A percentile compares a stretch with the other conserved stretches of the same genome.
Evolutionary conservation across 2,329 filamentous ascomycete genomes (phyloP).

Genomic region (Aspergillus luchuensis): DNA sequence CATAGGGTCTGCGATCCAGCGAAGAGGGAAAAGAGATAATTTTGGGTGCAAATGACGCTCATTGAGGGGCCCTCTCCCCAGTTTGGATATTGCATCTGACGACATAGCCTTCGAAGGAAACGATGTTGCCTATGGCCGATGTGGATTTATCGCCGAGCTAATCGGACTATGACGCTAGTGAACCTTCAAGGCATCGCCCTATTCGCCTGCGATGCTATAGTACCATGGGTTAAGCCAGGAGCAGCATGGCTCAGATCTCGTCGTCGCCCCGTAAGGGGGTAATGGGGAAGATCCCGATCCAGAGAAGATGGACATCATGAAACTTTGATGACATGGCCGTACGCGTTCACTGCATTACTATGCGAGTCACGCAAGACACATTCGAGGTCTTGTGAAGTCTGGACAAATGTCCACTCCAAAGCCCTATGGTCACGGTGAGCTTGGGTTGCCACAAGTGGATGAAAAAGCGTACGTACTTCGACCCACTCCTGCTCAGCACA

Average conservation of each 20-base stretch:
- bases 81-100: not conserved
- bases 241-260: not conserved
- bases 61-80: not conserved
- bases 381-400: not conserved
- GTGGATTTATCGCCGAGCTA: conserved; percentile 1
- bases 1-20: not conserved
- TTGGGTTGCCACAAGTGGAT: conserved; percentile 2
- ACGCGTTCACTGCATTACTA: not conserved
- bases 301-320: not conserved
- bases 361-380: not conserved
- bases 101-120: not conserved
- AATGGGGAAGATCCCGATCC: not conserved
- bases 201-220: not conserved
- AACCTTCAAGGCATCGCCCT: not conserved
- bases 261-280: not conserved
- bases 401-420: not conserved
- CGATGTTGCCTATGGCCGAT: conserved; percentile 1
- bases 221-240: not conserved
- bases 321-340: not conserved
- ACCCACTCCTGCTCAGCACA: not conserved
- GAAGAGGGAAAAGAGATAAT: not conserved
- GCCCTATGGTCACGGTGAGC: not conserved
- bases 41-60: not conserved
- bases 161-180: conserved; percentile 1
- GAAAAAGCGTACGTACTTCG: conserved; percentile 4